Base-by-base conservation (phyloP, 2,329 filamentous ascomycete genomes). In the Fragosphaeria purpurea region DNA sequence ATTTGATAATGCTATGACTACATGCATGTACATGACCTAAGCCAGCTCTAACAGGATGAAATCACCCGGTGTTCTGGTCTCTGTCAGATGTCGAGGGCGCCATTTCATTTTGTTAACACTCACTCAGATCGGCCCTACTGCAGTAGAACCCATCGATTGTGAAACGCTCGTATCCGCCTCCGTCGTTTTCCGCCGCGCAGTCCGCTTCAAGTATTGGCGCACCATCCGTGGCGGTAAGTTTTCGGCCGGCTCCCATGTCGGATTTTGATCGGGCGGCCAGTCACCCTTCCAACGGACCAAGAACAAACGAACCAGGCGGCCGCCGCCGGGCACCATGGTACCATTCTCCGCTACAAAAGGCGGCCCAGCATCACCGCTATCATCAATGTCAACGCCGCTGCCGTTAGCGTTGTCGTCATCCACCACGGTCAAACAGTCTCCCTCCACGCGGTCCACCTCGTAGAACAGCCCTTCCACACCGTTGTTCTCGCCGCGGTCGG, bases 211-310 rank as follows among this genome's bases (percentile, higher is more conserved):
- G 51, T 72, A 80, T 3, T 62, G 62, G 6, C 60, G 63, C 1
- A 78, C 63, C 40, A 79, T 58, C 0, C 52, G 52, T 0, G 59
- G 50, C 0, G 72, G 61, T 3, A 81, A 69, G 48, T 79, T 77
- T 4, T 68, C 68, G 54, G 73, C 70, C 0, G 76, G 77, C 57
- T 81, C 77, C 77, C 77, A 81, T 0, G 76, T 75, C 0, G 75
- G 74, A 50, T 81, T 79, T 58, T 79, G 69, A 7, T 71, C 72
- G 0, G 68, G 62, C 0, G 77, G 75, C 77, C 77, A 81, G 52
- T 77, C 62, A 7, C 77, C 77, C 43, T 70, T 71, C 77, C 77
- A 81, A 6, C 72, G 70, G 1, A 81, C 75, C 34, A 71, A 65
- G 60, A 76, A 81, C 51, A 68, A 70, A 4, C 71, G 70, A 1